A percentile compares a stretch with the other conserved stretches of the same genome.
Evolutionary conservation across 768 basidiomycete species (phyloP).

Genomic region (Leucocoprinus sp.): DNA sequence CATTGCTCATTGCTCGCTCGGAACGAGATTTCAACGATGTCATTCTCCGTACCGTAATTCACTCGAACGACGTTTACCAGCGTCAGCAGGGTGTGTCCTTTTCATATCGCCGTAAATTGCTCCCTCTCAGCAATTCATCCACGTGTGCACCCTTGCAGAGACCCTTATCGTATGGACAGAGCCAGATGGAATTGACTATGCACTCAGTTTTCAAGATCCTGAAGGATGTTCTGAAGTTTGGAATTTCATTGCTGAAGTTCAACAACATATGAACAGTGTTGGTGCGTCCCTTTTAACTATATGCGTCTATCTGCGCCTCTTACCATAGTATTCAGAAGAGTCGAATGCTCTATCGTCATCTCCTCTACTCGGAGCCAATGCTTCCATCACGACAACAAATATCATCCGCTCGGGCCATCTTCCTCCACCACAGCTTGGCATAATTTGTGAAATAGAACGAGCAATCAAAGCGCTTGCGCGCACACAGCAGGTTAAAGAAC

Average conservation of each 20-base stretch:
- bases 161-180: conserved; percentile 99
- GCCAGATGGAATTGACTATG: conserved; percentile 89
- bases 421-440: conserved; percentile 68
- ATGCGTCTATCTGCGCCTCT: conserved; percentile 2
- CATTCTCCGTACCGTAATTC: conserved; percentile 74
- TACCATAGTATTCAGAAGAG: conserved; percentile 24
- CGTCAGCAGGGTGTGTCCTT: conserved; percentile 61
- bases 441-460: conserved; percentile 71
- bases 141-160: conserved; percentile 39
- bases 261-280: conserved; percentile 65
- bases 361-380: conserved; percentile 49
- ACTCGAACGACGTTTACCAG: conserved; percentile 79
- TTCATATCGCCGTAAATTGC: neutral
- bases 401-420: conserved; percentile 69
- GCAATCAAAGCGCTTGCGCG: conserved; percentile 70
- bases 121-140: conserved; percentile 7
- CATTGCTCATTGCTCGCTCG: conserved; percentile 75
- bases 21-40: conserved; percentile 65
- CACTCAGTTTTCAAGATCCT: conserved; percentile 92
- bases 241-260: conserved; percentile 93
- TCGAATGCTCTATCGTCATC: conserved; percentile 44
- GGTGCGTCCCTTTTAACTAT: conserved; percentile 32
- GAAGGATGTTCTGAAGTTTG: conserved; percentile 95
- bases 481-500: conserved; percentile 67
- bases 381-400: conserved; percentile 48